Conservation (phyloP, 2,329 filamentous ascomycete species). For the Aspergillus sp. region DNA sequence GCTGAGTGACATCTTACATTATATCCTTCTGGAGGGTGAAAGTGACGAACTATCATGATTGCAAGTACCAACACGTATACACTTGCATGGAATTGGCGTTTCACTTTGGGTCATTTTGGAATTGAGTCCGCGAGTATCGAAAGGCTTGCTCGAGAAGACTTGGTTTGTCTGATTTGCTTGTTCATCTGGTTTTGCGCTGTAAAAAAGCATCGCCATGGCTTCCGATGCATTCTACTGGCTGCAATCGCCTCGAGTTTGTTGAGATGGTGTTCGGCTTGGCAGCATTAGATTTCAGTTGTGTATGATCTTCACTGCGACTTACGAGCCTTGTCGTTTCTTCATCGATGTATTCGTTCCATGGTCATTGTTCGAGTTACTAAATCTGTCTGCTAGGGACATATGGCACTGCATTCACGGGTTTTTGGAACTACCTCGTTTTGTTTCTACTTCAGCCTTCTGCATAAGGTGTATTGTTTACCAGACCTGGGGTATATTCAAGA, state of each 20-base stretch:
- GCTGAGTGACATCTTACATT: constrained; percentile 91
- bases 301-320: constrained; percentile 5
- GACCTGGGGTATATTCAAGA: too few species aligned
- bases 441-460: too few species aligned
- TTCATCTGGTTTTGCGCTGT: constrained; percentile 10
- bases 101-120: constrained; percentile 8
- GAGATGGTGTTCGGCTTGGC: constrained; percentile 14
- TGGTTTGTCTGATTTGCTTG: too few species aligned
- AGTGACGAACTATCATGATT: constrained; percentile 42
- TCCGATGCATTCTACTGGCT: too few species aligned
- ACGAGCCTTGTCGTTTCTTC: constrained; percentile 1
- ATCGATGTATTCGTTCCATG: too few species aligned
- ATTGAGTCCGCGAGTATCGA: constrained; percentile 2
- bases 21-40: constrained; percentile 75
- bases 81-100: constrained; percentile 30
- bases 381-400: too few species aligned
- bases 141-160: too few species aligned
- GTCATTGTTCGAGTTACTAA: constrained; percentile 1
- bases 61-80: constrained; percentile 3
- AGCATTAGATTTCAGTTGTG: constrained; percentile 19
- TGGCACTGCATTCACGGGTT: too few species aligned
- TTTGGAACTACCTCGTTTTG: too few species aligned
- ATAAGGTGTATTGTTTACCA: too few species aligned
- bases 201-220: too few species aligned
- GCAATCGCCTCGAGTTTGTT: too few species aligned